A percentile compares a stretch with the other conserved stretches of the same genome.
Conservation (phyloP, 1,284 basidiomycete species). For the Xerocomus nothofagi region DNA sequence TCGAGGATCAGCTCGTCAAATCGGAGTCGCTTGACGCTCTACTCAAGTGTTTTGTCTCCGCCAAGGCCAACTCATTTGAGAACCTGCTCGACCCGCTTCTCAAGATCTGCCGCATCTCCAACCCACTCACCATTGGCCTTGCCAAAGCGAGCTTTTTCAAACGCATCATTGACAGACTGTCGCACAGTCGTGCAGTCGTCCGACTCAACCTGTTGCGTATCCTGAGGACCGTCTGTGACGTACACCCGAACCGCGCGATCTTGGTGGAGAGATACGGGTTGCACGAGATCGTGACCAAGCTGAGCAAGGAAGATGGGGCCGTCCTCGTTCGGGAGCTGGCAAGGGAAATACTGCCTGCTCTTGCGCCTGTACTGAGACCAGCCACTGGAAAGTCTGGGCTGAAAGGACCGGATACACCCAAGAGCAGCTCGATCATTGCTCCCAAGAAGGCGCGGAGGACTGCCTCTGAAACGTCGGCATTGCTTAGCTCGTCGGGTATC, state of each 20-base stretch:
- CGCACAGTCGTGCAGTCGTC: slow-evolving; percentile 81
- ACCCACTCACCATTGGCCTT: slow-evolving; percentile 71
- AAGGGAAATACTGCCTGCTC: slow-evolving; percentile 74
- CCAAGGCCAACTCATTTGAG: slow-evolving; percentile 93
- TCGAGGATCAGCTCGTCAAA: slow-evolving; percentile 86
- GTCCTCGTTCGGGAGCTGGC: slow-evolving; percentile 89
- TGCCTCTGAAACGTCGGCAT: slow-evolving; percentile 63
- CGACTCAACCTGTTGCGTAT: slow-evolving; percentile 88
- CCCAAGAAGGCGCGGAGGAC: slow-evolving; percentile 66
- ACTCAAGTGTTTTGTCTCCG: slow-evolving; percentile 81
- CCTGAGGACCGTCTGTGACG: slow-evolving; percentile 83
- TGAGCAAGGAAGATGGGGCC: slow-evolving; percentile 82
- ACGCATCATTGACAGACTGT: slow-evolving; percentile 83
- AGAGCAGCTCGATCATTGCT: slow-evolving; percentile 51
- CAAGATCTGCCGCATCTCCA: slow-evolving; percentile 86
- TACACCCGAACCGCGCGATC: slow-evolving; percentile 80
- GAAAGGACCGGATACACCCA: slow-evolving; percentile 40
- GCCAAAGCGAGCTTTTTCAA: slow-evolving; percentile 84
- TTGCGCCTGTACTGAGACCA: slow-evolving; percentile 66
- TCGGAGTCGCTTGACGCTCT: slow-evolving; percentile 69
- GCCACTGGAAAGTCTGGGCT: slow-evolving; percentile 36
- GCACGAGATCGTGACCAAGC: slow-evolving; percentile 71
- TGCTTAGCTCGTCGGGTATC: slow-evolving; percentile 26
- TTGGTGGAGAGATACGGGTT: slow-evolving; percentile 81
- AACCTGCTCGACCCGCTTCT: slow-evolving; percentile 90